Evolutionary conservation across 2,329 filamentous ascomycete species (phyloP).

Genomic region (Phaeosphaeriaceae sp.): DNA sequence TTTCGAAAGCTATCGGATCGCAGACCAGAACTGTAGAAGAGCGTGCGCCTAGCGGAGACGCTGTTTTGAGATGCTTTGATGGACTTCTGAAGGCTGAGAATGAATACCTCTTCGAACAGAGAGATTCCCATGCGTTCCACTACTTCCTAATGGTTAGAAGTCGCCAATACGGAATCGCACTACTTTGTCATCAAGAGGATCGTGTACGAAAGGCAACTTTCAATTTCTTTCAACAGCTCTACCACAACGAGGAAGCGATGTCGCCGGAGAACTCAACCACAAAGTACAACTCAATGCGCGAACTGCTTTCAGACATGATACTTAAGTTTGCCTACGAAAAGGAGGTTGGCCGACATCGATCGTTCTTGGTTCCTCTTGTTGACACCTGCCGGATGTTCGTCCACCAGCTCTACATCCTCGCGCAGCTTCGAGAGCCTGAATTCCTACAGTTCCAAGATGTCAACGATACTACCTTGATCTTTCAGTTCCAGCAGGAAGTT

Average conservation of each 20-base stretch:
- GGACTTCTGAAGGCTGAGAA: conserved; percentile 32
- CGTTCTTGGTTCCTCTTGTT: conserved; percentile 35
- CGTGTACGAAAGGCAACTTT: conserved; percentile 31
- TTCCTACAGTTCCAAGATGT: conserved; percentile 24
- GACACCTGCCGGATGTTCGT: conserved; percentile 25
- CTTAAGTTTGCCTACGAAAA: conserved; percentile 33
- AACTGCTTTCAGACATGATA: conserved; percentile 23
- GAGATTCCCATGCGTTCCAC: conserved; percentile 29
- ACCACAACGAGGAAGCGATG: conserved; percentile 23
- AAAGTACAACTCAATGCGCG: conserved; percentile 31
- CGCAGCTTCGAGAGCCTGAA: conserved; percentile 25
- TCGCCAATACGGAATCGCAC: conserved; percentile 22
- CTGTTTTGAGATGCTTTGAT: conserved; percentile 34
- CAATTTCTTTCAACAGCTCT: conserved; percentile 31
- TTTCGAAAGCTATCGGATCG: conserved; percentile 26
- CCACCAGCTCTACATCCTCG: conserved; percentile 25
- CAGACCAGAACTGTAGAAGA: conserved; percentile 18
- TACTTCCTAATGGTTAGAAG: conserved; percentile 23
- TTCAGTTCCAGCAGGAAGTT: conserved; percentile 29
- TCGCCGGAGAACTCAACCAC: conserved; percentile 17
- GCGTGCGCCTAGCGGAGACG: conserved; percentile 28
- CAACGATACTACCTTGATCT: conserved; percentile 33
- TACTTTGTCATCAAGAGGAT: conserved; percentile 41
- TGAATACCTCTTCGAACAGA: conserved; percentile 24
- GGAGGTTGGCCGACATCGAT: conserved; percentile 25